phyloP scores from a whole-genome alignment of 805 yeast species.

The Barnettozyma populi region DNA sequence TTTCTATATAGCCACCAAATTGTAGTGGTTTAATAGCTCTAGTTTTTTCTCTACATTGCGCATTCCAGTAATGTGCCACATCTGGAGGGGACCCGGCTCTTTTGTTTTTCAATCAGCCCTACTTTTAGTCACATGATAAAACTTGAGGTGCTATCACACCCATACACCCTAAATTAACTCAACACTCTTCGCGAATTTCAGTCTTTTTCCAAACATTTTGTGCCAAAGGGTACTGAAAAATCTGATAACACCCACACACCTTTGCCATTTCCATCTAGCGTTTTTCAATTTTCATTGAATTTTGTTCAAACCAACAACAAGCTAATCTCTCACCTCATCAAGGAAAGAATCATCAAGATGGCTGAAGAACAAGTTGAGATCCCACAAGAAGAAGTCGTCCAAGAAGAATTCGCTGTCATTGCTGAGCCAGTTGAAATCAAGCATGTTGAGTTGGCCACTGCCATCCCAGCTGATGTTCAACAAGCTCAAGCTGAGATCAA shows the following conservation, averaged over 20 bases:
- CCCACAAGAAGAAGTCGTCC: slow-evolving; percentile 42
- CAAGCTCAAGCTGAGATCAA: slow-evolving; percentile 94
- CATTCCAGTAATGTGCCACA: background rate
- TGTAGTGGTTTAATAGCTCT: too few relatives aligned
- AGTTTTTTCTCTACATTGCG: too few relatives aligned
- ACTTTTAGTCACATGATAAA: background rate
- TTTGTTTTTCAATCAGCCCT: background rate
- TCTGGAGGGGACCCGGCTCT: too few relatives aligned
- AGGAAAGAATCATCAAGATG: slow-evolving; percentile 42
- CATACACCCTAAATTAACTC: background rate
- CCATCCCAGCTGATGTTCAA: slow-evolving; percentile 95
- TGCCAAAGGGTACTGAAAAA: background rate
- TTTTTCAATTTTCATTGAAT: slow-evolving; percentile 5
- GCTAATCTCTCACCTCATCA: slow-evolving; percentile 4
- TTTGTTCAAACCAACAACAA: slow-evolving; percentile 1
- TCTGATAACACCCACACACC: background rate
- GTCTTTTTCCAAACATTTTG: background rate
- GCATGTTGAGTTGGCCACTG: slow-evolving; percentile 84
- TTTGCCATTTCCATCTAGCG: background rate
- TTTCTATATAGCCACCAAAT: too few relatives aligned
- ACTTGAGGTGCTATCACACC: background rate
- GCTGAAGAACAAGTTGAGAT: slow-evolving; percentile 64
- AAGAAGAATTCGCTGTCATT: slow-evolving; percentile 65
- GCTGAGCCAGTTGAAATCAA: slow-evolving; percentile 79
- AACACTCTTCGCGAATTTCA: background rate